These are phyloP conservation scores for Penicillium capsulatum DNA, from an alignment of 2,329 filamentous ascomycete species.

Conservation along the genomic window DNA sequence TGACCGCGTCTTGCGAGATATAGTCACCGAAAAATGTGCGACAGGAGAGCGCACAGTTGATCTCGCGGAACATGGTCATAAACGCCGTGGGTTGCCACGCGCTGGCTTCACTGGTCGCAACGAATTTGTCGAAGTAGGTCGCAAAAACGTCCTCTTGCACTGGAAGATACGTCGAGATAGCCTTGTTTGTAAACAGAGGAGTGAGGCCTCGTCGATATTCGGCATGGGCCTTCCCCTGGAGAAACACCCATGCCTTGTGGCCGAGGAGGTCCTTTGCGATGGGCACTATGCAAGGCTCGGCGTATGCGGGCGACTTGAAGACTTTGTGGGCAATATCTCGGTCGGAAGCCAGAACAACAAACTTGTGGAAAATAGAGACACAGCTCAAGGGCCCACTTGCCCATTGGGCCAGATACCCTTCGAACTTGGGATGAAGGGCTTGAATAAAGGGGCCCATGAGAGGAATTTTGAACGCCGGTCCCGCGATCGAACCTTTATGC, in stretches of 20 bases:
- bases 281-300: constrained; percentile 88
- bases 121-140: constrained; percentile 70
- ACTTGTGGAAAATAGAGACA: constrained; percentile 96
- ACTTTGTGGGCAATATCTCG: constrained; percentile 88
- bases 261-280: constrained; percentile 81
- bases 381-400: constrained; percentile 81
- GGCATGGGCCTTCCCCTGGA: constrained; percentile 81
- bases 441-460: constrained; percentile 84
- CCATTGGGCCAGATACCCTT: constrained; percentile 82
- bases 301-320: constrained; percentile 78
- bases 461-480: constrained; percentile 66
- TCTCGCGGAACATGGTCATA: constrained; percentile 79
- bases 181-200: constrained; percentile 78
- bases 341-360: constrained; percentile 86
- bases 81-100: constrained; percentile 67
- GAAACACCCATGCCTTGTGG: constrained; percentile 83
- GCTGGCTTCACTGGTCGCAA: constrained; percentile 62
- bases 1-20: constrained; percentile 76
- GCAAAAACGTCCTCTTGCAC: constrained; percentile 82
- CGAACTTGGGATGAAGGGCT: constrained; percentile 79
- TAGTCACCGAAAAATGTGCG: constrained; percentile 89
- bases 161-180: constrained; percentile 78
- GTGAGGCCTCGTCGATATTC: constrained; percentile 91
- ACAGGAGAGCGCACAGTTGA: constrained; percentile 84
- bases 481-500: constrained; percentile 66